Evolutionary conservation across 805 yeast genomes (phyloP), one percentile per base, ranked within the genome.

Genomic region (Wickerhamomyces canadensis): DNA sequence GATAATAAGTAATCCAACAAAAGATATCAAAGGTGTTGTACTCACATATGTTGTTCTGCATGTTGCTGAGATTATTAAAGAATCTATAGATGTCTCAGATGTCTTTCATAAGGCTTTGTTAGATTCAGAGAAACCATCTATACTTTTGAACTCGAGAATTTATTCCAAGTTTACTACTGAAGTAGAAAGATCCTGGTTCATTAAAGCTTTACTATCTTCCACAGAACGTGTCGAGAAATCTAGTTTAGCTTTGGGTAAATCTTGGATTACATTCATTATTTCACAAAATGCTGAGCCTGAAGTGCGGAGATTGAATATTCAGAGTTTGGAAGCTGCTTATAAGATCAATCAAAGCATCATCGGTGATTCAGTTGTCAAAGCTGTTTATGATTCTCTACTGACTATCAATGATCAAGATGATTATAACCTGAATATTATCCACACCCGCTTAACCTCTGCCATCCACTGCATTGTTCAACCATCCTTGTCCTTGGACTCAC

Each of bases 161-260:
- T 69, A 68, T 44, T 58, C 73, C 14, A 81, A 81, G 45, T 57
- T 80, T 26, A 29, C 58, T 0, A 45, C 70, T 3, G 59, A 54
- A 1, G 62, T 55, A 6, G 84, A 78, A 42, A 71, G 65, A 33
- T 38, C 45, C 9, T 80, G 84, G 86, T 73, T 68, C 43, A 57
- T 70, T 8, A 55, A 64, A 32, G 72, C 82, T 1, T 54, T 80
- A 28, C 47, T 44, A 11, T 50, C 69, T 0, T 41, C 68, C 4
- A 44, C 66, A 5, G 30, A 38, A 2, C 33, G 44, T 27, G 36
- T 59, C 9, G 29, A 40, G 4, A 50, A 53, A 3, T 22, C 46
- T 12, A 49, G 51, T 16, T 26, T 24, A 0, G 48, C 42, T 0
- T 45, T 57, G 30, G 59, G 83, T 11, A 55, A 55, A 32, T 65